These are phyloP conservation scores for Metarhizium guizhouense DNA, from an alignment of 2,329 filamentous ascomycete genomes.

Conservation along the genomic window DNA sequence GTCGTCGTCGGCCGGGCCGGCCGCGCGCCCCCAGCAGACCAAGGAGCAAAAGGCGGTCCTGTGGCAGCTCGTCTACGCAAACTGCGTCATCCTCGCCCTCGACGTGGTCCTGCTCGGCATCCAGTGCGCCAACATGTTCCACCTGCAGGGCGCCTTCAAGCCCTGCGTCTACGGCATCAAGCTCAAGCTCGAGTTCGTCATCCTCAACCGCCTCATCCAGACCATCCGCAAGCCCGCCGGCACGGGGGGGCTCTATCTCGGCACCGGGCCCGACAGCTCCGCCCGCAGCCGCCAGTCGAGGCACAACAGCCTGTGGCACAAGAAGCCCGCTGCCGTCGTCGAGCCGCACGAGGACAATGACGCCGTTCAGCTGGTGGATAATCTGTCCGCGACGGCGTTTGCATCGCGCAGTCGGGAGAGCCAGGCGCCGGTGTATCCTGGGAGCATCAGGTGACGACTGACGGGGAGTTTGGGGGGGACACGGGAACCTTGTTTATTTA, in stretches of 20 bases:
- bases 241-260: background rate
- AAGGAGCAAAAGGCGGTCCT: slow-evolving; percentile 14
- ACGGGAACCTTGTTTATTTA: too few relatives aligned
- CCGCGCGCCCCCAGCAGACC: background rate
- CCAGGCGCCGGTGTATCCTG: background rate
- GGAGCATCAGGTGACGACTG: too few relatives aligned
- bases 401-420: too few relatives aligned
- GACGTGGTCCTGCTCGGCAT: slow-evolving; percentile 32
- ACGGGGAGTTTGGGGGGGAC: too few relatives aligned
- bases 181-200: slow-evolving; percentile 30
- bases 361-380: background rate
- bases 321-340: background rate
- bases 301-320: background rate
- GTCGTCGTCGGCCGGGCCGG: slow-evolving; percentile 31
- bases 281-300: background rate
- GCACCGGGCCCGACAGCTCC: background rate
- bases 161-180: slow-evolving; percentile 28
- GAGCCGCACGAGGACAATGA: background rate
- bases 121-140: slow-evolving; percentile 26
- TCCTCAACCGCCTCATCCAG: slow-evolving; percentile 28
- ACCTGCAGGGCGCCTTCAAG: slow-evolving; percentile 28
- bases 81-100: slow-evolving; percentile 35
- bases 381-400: background rate
- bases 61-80: slow-evolving; percentile 34
- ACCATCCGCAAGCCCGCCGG: slow-evolving; percentile 8